Conservation (phyloP, 140 eudicot genomes). For the Senecio squalidus region DNA sequence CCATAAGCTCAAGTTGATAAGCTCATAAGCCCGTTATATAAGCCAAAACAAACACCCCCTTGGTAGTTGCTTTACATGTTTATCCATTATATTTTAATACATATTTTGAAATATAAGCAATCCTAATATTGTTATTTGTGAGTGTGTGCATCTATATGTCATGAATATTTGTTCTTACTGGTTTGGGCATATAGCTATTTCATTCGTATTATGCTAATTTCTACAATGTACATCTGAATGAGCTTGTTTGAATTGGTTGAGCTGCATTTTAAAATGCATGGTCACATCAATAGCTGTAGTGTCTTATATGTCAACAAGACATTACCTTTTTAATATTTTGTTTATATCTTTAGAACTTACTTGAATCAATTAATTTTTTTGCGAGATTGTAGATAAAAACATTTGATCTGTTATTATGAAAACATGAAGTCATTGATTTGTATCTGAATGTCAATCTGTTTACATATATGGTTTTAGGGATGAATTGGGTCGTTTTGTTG, state of each 20-base stretch:
- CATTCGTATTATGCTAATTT: neutral
- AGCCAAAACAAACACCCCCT: too few species aligned
- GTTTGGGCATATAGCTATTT: neutral
- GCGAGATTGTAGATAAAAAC: neutral
- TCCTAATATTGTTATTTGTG: neutral
- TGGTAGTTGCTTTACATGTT: neutral
- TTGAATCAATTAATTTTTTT: neutral
- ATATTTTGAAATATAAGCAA: too few species aligned
- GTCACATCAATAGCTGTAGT: neutral
- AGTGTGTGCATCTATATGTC: neutral
- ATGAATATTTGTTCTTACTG: neutral
- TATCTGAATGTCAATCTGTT: slow-evolving; percentile 7
- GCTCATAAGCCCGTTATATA: too few species aligned
- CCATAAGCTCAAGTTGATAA: too few species aligned
- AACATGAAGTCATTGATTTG: neutral
- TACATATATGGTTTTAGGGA: slow-evolving; percentile 46
- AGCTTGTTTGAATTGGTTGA: neutral
- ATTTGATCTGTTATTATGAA: neutral
- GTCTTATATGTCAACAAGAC: neutral
- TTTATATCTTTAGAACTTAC: too few species aligned
- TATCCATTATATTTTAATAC: too few species aligned
- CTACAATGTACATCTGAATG: neutral
- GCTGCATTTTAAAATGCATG: neutral
- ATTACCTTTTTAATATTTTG: neutral
- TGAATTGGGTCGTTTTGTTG: slow-evolving; percentile 84